Base-by-base conservation (phyloP, 139 green algal species). In the Tetradesmus obliquus region DNA sequence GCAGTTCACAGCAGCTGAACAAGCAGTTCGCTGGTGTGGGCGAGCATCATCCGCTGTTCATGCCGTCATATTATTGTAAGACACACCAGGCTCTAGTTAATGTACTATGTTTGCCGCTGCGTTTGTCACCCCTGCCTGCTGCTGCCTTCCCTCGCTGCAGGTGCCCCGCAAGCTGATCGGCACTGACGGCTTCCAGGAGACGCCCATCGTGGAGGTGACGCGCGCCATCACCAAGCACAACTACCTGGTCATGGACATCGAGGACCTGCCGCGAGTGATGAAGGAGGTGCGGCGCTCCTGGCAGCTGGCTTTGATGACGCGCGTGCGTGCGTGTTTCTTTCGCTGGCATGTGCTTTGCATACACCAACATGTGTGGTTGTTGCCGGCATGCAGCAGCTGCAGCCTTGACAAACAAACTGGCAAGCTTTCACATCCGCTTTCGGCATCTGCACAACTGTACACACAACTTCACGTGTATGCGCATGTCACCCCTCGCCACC, bases 161-260 rank as follows among this genome's bases (percentile, higher is more conserved):
- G 94, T 96, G 72, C 94, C 94, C 2, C 94, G 94, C 69, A 94
- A 94, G 89, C 91, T 96, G 74, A 96, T 96, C 55, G 94, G 94
- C 82, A 96, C 94, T 20, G 94, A 96, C 84, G 98, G 96, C 17
- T 99, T 99, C 95, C 98, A 99, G 94, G 98, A 99, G 96, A 99
- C 98, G 24, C 98, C 98, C 80, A 99, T 99, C 83, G 98, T 99
- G 84, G 98, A 99, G 95, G 97, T 99, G 9, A 99, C 98, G 5
- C 96, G 98, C 71, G 97, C 98, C 91, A 99, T 99, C 95, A 99
- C 98, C 88, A 99, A 99, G 96, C 98, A 99, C 97, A 99, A 99
- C 95, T 99, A 98, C 95, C 96, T 99, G 82, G 98, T 99, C 17
- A 98, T 99, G 97, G 96, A 99, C 92, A 95, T 99, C 45, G 95